These are phyloP conservation scores for Tephrocybe sp. DNA, from an alignment of 768 basidiomycete species.

Conservation along the genomic window DNA sequence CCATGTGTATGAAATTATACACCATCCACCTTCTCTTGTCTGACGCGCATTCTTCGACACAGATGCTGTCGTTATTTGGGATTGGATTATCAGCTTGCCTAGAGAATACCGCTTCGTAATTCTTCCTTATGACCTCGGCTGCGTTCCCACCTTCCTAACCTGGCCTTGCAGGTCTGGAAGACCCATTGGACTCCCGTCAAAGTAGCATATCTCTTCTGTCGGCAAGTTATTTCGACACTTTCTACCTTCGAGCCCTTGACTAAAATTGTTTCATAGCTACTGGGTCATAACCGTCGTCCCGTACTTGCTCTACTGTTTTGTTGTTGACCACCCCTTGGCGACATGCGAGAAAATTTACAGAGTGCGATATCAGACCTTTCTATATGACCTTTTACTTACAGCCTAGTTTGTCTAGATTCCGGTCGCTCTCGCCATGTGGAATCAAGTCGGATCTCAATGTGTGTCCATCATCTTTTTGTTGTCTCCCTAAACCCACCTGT, in stretches of 20 bases:
- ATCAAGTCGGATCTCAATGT: slow-evolving; percentile 84
- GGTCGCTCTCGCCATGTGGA: slow-evolving; percentile 83
- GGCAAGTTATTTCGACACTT: slow-evolving; percentile 45
- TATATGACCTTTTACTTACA: not conserved
- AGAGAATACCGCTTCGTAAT: slow-evolving; percentile 78
- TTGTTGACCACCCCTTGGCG: slow-evolving; percentile 62
- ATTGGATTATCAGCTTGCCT: slow-evolving; percentile 79
- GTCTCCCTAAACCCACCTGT: slow-evolving; percentile 9
- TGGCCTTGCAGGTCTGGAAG: slow-evolving; percentile 64
- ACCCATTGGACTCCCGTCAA: slow-evolving; percentile 86
- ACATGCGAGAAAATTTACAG: slow-evolving; percentile 72
- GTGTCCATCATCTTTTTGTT: slow-evolving; percentile 20
- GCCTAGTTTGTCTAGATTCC: slow-evolving; percentile 55
- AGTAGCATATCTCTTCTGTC: slow-evolving; percentile 80
- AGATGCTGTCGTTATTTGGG: slow-evolving; percentile 86
- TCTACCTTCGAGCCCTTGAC: slow-evolving; percentile 7
- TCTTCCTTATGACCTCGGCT: slow-evolving; percentile 20
- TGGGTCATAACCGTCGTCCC: slow-evolving; percentile 84
- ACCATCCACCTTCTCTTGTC: slow-evolving; percentile 25
- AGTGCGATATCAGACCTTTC: slow-evolving; percentile 34
- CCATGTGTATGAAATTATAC: slow-evolving; percentile 60
- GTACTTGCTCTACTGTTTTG: slow-evolving; percentile 76
- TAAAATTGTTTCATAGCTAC: slow-evolving; percentile 45
- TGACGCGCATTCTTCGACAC: slow-evolving; percentile 26
- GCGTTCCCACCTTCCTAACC: slow-evolving; percentile 18